Percentiles rank a stretch among this genome's conserved stretches.
Conservation (phyloP, 352 stramenopile genomes). For the Discostella stelligera region DNA sequence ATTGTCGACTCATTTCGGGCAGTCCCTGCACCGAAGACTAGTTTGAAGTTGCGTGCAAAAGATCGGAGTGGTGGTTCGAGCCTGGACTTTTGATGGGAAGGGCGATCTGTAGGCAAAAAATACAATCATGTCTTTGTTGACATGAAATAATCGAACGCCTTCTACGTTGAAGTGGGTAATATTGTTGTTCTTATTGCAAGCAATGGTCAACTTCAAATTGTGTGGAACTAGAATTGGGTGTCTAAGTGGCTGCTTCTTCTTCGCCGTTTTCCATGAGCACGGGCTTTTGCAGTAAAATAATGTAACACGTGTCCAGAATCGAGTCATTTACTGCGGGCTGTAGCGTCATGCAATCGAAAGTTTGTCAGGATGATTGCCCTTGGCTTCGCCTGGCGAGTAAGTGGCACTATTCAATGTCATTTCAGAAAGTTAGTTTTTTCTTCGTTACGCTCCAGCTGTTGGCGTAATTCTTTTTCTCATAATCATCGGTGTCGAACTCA, state of each 20-base stretch:
- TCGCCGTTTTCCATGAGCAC: background rate
- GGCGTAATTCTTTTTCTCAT: too few species aligned
- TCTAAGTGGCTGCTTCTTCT: background rate
- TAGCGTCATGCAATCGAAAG: too few species aligned
- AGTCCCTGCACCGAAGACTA: constrained; percentile 55
- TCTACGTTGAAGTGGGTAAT: too few species aligned
- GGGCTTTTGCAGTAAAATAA: background rate
- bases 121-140: background rate
- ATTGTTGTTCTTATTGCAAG: background rate
- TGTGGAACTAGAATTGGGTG: background rate
- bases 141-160: background rate
- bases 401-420: background rate
- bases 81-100: constrained; percentile 38
- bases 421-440: background rate
- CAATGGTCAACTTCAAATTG: background rate
- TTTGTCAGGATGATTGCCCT: too few species aligned
- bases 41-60: constrained; percentile 67
- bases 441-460: background rate
- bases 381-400: too few species aligned
- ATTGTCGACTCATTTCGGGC: constrained; percentile 66
- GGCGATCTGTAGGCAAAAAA: background rate
- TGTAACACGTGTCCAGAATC: background rate
- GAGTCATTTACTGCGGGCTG: too few species aligned
- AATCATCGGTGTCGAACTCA: background rate
- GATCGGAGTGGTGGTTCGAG: constrained; percentile 38